Evolutionary conservation across 352 stramenopile genomes (phyloP), one percentile per base, ranked within the genome.

Genomic region (Ophiocytium majus): DNA sequence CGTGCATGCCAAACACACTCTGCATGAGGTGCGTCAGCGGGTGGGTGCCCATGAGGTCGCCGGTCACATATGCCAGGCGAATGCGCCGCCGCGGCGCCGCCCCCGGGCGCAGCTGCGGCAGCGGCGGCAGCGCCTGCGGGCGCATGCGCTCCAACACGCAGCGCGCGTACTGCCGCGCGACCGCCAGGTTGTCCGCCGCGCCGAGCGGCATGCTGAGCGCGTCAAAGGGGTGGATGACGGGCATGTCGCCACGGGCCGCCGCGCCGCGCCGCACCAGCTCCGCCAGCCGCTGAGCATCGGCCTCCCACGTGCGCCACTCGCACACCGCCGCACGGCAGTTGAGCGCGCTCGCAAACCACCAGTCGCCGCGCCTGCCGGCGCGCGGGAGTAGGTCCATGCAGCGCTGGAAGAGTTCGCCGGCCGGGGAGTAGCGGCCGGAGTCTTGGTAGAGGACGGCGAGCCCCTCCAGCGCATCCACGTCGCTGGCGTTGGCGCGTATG

Each of bases 371-470:
- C 32, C 37, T 32, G 32, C 32, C 63, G 57, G 34, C 50, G 23
- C 9, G 35, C 32, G n/a, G 5, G 0, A 28, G 28, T 80, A 98
- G 88, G 31, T 91, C 91, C 63, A 98, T 87, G 33, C 95, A 95
- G 88, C 97, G 95, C 78, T 93, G 92, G 89, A 97, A 98, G 89
- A 93, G 97, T 28, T 91, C 94, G 80, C 97, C 96, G 34, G 94
- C 94, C 78, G 98, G 93, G 71, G 94, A 92, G 10, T 96, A 85
- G 14, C 91, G 91, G 0, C 94, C 94, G 37, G 93, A 89, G 80
- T 91, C 89, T 87, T 96, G 96, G 90, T 97, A 97, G 0, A 95
- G 93, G 79, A 92, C 95, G 10, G 93, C 95, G 19, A 98, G 86
- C 81, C 84, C 80, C 50, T 88, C 80, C 34, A 83, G 50, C 63